Conservation (phyloP, 1,284 basidiomycete genomes). For the Agroathelia rolfsii region DNA sequence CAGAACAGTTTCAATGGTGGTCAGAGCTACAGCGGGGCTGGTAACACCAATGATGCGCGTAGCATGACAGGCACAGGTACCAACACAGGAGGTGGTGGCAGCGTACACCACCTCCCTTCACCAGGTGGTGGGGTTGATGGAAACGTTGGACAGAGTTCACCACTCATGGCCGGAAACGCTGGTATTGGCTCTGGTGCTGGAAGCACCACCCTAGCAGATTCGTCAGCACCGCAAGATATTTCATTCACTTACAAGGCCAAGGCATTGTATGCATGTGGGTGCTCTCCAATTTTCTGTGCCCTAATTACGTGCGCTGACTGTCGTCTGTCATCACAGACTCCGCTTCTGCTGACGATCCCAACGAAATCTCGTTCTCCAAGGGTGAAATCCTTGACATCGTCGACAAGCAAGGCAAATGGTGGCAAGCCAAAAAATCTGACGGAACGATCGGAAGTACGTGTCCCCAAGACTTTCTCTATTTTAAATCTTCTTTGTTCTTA, state of each 20-base stretch:
- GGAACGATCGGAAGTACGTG: slow-evolving; percentile 75
- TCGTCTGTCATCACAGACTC: slow-evolving; percentile 49
- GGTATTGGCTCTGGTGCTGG: slow-evolving; percentile 40
- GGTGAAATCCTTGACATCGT: slow-evolving; percentile 91
- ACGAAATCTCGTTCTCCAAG: slow-evolving; percentile 91
- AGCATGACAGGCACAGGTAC: slow-evolving; percentile 39
- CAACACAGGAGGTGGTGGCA: slow-evolving; percentile 23
- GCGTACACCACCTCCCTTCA: slow-evolving; percentile 31
- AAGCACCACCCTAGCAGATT: slow-evolving; percentile 16
- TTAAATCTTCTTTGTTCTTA: not conserved
- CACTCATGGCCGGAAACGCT: slow-evolving; percentile 49
- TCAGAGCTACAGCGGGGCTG: too few relatives aligned
- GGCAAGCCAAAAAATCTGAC: slow-evolving; percentile 83
- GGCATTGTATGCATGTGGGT: slow-evolving; percentile 82
- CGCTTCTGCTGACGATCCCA: slow-evolving; percentile 90
- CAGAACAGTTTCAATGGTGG: slow-evolving; percentile 55
- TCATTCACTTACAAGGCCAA: slow-evolving; percentile 66
- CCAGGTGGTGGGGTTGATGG: slow-evolving; percentile 33
- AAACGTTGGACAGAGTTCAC: slow-evolving; percentile 41
- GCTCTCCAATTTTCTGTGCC: slow-evolving; percentile 4
- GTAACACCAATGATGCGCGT: too few relatives aligned
- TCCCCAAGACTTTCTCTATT: too few relatives aligned
- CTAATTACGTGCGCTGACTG: slow-evolving; percentile 10
- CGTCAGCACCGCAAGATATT: slow-evolving; percentile 23
- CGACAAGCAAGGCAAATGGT: slow-evolving; percentile 93